Base-by-base conservation (phyloP, 768 basidiomycete species). In the Suillus placidus region DNA sequence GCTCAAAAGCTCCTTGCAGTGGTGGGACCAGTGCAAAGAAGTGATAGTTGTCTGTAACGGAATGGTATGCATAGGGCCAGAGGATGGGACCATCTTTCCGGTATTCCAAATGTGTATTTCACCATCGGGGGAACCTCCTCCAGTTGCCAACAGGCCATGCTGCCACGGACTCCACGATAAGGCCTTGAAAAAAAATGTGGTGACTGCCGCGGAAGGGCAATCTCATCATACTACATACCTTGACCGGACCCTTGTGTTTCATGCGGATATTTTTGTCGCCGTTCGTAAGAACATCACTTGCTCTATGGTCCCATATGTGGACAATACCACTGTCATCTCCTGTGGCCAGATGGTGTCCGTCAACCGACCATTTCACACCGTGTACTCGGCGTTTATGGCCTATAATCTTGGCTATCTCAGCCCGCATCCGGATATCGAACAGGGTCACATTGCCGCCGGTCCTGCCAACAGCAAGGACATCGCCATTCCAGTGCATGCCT, bases 1-100 rank as follows among this genome's bases (percentile, higher is more conserved):
- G 51, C 87, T 92, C n/a, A 97, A 77, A 42, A 97, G 77, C 71
- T 97, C 95, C 69, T 93, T 93, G 71, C 88, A 88, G 67, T 94
- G 90, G 5, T 88, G 86, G 18, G 93, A 92, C 80, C 86, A 91
- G 67, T 84, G 81, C 62, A 88, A 80, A 20, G 84, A 88, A 58
- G 86, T 88, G 61, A 89, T 82, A 73, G 84, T 86, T 16, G 86
- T 84, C 61, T 78, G 74, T 23, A 79, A 72, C 43, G 71, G 60
- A 62, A 84, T 74, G 40, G 84, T 83, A 62, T 81, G 79, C 20
- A 83, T 73, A 4, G 88, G 85, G 47, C 83, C 80, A 13, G 79
- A 80, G 8, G 82, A 79, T 13, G 81, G 76, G 4, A 86, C 85
- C 54, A 71, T 51, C 55, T 78, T 78, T 32, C 76, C 69, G 34